Evolutionary conservation across 2,329 filamentous ascomycete species (phyloP), one percentile per base, ranked within the genome.

Genomic region (Trichoderma afroharzianum): DNA sequence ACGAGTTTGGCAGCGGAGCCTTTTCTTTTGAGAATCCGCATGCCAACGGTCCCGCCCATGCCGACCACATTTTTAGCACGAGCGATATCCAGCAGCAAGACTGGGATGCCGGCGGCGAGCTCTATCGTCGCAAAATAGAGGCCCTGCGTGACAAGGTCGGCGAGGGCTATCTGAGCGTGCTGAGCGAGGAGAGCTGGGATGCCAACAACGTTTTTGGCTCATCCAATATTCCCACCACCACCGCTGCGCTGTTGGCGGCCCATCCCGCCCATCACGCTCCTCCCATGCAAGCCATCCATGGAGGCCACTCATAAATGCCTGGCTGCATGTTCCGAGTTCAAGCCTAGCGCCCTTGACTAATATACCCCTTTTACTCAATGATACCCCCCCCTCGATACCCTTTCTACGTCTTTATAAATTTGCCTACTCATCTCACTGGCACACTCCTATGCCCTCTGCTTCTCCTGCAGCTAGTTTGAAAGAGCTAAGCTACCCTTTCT

Each of bases 111-210:
- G 88, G 89, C 72, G 92, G 92, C 68, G 93, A 96, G 77, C 84
- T 93, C 8, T 98, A 97, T 81, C 90, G 92, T 71, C 93, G 93
- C 79, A 96, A 96, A 81, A 92, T 98, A 69, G 94, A 97, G 80
- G 90, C 92, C 3, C 83, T 98, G 68, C 91, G 94, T 73, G 92
- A 92, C 77, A 93, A 95, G 77, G 91, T 97, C 74, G 95, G 95
- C 36, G 93, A 91, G 76, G 92, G 91, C 47, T 99, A 97, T 87
- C 87, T 99, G 50, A 95, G 91, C 74, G 93, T 93, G 15, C 85
- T 98, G 64, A 92, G 92, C 72, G 95, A 97, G 77, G 93, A 96
- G 79, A 86, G 83, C 55, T 91, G 89, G 88, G 86, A 89, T 73
- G 76, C 83, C 7, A 81, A 80, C 59, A 74, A 73, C 8, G 70